Percentiles rank a stretch among this genome's conserved stretches.
Evolutionary conservation across 495 filamentous ascomycete genomes (phyloP).

Genomic region (Cladorrhinum samala): DNA sequence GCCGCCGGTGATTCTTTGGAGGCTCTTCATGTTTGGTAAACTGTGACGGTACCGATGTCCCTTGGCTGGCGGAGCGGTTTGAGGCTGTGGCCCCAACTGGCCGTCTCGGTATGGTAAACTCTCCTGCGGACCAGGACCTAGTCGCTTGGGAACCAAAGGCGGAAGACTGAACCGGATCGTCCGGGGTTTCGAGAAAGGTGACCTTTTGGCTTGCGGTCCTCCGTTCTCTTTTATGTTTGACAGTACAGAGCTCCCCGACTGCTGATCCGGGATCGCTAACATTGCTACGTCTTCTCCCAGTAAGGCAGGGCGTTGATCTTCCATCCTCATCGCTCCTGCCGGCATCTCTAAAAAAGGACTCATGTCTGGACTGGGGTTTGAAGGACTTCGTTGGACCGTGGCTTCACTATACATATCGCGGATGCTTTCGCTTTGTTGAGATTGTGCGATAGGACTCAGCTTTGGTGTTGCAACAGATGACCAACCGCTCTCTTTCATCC

Average conservation of each 20-base stretch:
- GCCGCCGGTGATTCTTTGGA: constrained; percentile 8
- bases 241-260: not conserved
- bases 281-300: not conserved
- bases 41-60: constrained; percentile 2
- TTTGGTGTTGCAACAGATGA: constrained; percentile 42
- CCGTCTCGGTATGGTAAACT: not conserved
- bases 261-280: not conserved
- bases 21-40: not conserved
- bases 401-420: constrained; percentile 5
- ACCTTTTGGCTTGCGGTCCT: constrained; percentile 23
- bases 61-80: not conserved
- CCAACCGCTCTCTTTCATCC: constrained; percentile 37
- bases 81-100: constrained; percentile 1
- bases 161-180: constrained; percentile 7
- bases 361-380: not conserved
- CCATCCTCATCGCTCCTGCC: constrained; percentile 8
- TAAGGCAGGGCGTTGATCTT: not conserved
- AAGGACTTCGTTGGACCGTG: constrained; percentile 6
- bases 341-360: constrained; percentile 34
- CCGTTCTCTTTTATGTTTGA: not conserved
- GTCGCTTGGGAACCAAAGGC: constrained; percentile 11
- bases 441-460: constrained; percentile 42
- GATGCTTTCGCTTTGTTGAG: constrained; percentile 18
- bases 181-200: constrained; percentile 24
- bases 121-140: constrained; percentile 1